Conservation (phyloP, 179 eudicot genomes). For the Carnegiea gigantea region DNA sequence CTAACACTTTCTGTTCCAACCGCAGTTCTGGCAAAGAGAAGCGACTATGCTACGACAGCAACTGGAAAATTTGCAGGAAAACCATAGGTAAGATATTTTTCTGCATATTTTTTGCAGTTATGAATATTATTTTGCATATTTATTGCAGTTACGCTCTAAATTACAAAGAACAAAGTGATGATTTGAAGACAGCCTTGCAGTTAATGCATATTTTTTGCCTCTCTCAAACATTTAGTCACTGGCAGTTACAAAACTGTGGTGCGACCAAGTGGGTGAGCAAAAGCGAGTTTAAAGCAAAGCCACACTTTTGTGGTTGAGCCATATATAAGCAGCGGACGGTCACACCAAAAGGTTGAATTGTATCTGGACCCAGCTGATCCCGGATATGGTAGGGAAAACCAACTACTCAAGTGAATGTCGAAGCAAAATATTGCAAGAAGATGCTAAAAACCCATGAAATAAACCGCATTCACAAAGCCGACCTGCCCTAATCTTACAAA, state of each 20-base stretch:
- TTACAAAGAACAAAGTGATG: not conserved
- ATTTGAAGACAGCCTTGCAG: not conserved
- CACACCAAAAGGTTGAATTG: too few relatives aligned
- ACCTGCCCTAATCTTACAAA: not conserved
- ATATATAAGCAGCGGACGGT: too few relatives aligned
- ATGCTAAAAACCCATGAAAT: not conserved
- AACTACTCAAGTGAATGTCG: too few relatives aligned
- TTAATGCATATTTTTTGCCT: not conserved
- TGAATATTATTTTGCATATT: too few relatives aligned
- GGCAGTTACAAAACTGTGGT: not conserved
- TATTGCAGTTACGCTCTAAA: not conserved
- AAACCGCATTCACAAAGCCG: not conserved
- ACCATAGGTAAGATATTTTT: slow-evolving; percentile 48
- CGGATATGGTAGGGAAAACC: not conserved
- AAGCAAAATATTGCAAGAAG: not conserved
- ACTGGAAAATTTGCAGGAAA: slow-evolving; percentile 68
- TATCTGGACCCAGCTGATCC: not conserved
- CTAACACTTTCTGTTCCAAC: slow-evolving; percentile 12
- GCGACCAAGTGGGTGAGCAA: too few relatives aligned
- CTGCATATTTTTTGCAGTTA: too few relatives aligned
- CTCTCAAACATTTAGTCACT: not conserved
- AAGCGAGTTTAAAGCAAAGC: too few relatives aligned
- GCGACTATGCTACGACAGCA: slow-evolving; percentile 71
- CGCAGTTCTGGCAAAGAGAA: slow-evolving; percentile 80
- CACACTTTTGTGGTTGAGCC: too few relatives aligned